These are phyloP conservation scores for Silene uniflora DNA, from an alignment of 148 eudicot genomes.

Conservation along the genomic window DNA sequence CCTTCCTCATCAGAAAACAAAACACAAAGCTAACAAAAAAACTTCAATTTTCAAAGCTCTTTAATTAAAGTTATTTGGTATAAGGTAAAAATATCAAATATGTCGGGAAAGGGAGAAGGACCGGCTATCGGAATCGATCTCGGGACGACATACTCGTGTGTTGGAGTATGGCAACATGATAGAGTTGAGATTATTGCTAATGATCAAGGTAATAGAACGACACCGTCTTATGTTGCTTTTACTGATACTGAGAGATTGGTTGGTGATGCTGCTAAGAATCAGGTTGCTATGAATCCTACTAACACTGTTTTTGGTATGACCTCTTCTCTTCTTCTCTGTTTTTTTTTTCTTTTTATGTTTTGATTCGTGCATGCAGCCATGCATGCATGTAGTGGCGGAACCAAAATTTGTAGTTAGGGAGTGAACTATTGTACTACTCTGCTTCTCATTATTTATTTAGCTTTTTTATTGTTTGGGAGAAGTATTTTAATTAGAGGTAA, in stretches of 20 bases:
- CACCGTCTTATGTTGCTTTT: slow-evolving; percentile 52
- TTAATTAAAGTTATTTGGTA: neutral
- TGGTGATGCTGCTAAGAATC: slow-evolving; percentile 55
- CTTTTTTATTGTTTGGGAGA: neutral
- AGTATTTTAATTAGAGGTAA: neutral
- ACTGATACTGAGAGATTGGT: slow-evolving; percentile 47
- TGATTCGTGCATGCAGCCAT: neutral
- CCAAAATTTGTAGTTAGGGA: neutral
- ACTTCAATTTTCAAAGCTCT: neutral
- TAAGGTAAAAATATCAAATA: slow-evolving; percentile 9
- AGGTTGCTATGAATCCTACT: slow-evolving; percentile 49
- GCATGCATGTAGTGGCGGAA: slow-evolving; percentile 7
- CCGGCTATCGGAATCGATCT: slow-evolving; percentile 53
- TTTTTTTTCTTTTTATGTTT: neutral
- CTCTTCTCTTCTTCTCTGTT: neutral
- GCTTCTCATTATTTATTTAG: too few species aligned
- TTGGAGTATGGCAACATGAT: slow-evolving; percentile 55
- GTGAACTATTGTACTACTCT: too few species aligned
- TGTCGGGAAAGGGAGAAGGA: slow-evolving; percentile 51
- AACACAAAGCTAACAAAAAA: neutral
- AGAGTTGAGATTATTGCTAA: slow-evolving; percentile 51
- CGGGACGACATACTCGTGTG: slow-evolving; percentile 50
- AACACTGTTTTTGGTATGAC: slow-evolving; percentile 47
- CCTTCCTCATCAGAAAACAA: neutral
- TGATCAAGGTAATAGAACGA: slow-evolving; percentile 51